Percentiles rank a stretch among this genome's conserved stretches.
phyloP scores from a whole-genome alignment of 441 rosid species.

The Sinapis alba region DNA sequence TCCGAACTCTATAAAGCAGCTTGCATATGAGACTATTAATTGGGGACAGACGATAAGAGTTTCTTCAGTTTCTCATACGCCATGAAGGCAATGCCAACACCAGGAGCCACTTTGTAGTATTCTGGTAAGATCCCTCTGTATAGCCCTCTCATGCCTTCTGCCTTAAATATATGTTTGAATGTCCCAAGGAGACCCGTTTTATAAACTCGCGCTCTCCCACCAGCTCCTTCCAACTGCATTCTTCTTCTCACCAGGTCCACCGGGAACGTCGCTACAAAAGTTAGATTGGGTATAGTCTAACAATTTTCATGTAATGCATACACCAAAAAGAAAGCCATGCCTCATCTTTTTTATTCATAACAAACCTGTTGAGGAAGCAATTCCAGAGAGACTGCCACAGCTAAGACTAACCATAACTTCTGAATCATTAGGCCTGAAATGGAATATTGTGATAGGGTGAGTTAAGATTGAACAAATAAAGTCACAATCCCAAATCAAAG shows the following conservation, averaged over 20 bases:
- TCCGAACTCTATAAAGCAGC: constrained; percentile 18
- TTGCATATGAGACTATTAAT: constrained; percentile 20
- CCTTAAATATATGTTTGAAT: constrained; percentile 58
- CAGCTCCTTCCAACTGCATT: constrained; percentile 96
- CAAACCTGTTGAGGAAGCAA: constrained; percentile 88
- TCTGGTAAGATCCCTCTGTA: constrained; percentile 95
- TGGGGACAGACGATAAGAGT: constrained; percentile 47
- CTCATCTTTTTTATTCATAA: background rate
- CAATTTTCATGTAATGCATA: constrained; percentile 10
- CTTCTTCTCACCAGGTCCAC: constrained; percentile 90
- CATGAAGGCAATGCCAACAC: constrained; percentile 95
- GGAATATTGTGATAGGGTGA: background rate
- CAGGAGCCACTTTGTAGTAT: constrained; percentile 89
- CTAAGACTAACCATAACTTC: constrained; percentile 66
- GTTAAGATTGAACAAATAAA: background rate
- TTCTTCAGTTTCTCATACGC: constrained; percentile 78
- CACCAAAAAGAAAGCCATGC: background rate
- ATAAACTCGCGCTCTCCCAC: constrained; percentile 76
- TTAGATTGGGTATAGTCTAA: constrained; percentile 7
- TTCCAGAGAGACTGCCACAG: constrained; percentile 91
- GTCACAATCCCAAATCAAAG: constrained; percentile 15
- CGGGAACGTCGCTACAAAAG: constrained; percentile 77
- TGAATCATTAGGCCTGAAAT: constrained; percentile 74
- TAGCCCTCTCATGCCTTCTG: constrained; percentile 79
- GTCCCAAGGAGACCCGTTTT: constrained; percentile 69